phyloP scores from a whole-genome alignment of 805 yeast species.

The Wickerhamiella sergipiensis region DNA sequence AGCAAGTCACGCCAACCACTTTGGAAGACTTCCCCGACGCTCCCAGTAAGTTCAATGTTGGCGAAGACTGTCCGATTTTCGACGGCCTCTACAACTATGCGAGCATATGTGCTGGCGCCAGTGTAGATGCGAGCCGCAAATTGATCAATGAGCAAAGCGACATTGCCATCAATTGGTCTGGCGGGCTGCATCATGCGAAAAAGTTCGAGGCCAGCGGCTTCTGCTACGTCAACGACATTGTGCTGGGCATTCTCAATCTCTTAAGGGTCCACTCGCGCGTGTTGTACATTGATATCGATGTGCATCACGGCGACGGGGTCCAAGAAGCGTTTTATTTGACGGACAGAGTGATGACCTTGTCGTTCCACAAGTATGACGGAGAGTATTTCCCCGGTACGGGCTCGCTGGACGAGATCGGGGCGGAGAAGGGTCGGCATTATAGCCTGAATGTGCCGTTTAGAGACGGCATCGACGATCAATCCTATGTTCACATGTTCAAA shows the following conservation, averaged over 20 bases:
- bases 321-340: constrained; percentile 89
- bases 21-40: constrained; percentile 43
- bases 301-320: constrained; percentile 92
- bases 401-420: constrained; percentile 69
- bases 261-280: constrained; percentile 77
- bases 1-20: constrained; percentile 64
- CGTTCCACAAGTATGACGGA: constrained; percentile 81
- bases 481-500: constrained; percentile 44
- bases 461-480: constrained; percentile 89
- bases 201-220: constrained; percentile 83
- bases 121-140: constrained; percentile 80
- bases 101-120: constrained; percentile 75
- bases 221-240: constrained; percentile 84
- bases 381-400: constrained; percentile 94
- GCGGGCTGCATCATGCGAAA: constrained; percentile 88
- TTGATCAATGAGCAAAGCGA: constrained; percentile 73
- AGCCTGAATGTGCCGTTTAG: constrained; percentile 75
- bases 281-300: constrained; percentile 75
- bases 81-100: constrained; percentile 88
- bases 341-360: constrained; percentile 80
- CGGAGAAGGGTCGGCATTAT: constrained; percentile 71
- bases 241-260: constrained; percentile 65
- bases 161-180: constrained; percentile 86
- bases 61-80: constrained; percentile 88
- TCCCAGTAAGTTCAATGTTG: constrained; percentile 67